phyloP scores from a whole-genome alignment of 2,329 filamentous ascomycete genomes.

The Salinomyces thailandicus region DNA sequence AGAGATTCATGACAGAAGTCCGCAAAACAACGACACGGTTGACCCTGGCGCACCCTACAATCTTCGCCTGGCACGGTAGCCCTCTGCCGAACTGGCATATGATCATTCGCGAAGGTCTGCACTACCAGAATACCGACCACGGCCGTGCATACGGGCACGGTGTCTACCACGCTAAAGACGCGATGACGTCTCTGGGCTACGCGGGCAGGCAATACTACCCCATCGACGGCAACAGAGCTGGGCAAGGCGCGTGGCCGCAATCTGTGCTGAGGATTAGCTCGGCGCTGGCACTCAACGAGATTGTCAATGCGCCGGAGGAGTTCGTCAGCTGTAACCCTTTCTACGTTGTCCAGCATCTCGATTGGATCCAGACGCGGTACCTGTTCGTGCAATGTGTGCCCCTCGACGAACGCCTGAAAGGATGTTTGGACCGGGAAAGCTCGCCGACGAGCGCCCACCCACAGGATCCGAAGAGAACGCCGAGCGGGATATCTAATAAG shows the following conservation, averaged over 20 bases:
- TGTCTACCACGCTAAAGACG: conserved; percentile 63
- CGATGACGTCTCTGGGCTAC: conserved; percentile 48
- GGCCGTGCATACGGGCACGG: conserved; percentile 69
- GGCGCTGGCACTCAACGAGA: conserved; percentile 70
- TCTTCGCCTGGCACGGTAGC: conserved; percentile 86
- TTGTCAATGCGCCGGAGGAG: conserved; percentile 60
- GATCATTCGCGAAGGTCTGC: conserved; percentile 71
- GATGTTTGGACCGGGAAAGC: conserved; percentile 9
- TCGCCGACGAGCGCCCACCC: conserved; percentile 18
- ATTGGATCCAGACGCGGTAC: conserved; percentile 88
- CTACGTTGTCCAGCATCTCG: conserved; percentile 62
- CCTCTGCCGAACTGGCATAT: conserved; percentile 72
- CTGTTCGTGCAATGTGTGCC: conserved; percentile 50
- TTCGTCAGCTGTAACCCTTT: conserved; percentile 49
- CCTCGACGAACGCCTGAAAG: conserved; percentile 8
- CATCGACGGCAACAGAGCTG: not conserved
- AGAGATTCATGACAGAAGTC: conserved; percentile 58
- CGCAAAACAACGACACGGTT: conserved; percentile 33
- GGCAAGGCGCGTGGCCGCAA: conserved; percentile 46
- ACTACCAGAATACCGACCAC: conserved; percentile 53
- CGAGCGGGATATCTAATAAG: conserved; percentile 29
- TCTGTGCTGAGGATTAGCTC: conserved; percentile 50
- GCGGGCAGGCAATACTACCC: conserved; percentile 9
- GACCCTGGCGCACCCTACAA: conserved; percentile 48
- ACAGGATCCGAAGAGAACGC: conserved; percentile 34